A percentile compares a stretch with the other conserved stretches of the same genome.
Evolutionary conservation across 208 protist genomes (phyloP).

Genomic region (Lotmaria passim): DNA sequence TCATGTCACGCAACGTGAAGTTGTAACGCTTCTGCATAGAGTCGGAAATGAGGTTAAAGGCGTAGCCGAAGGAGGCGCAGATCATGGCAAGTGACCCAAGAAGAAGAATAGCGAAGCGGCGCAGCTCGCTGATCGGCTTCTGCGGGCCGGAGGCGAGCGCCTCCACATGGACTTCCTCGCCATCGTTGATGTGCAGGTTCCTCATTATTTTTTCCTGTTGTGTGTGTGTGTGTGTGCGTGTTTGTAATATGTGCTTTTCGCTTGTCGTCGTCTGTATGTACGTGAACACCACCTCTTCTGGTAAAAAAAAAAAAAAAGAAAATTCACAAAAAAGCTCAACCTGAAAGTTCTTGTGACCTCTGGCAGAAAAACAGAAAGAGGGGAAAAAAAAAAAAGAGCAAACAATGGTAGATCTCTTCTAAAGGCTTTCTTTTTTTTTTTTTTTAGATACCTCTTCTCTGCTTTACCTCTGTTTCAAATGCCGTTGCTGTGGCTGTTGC

Average conservation of each 20-base stretch:
- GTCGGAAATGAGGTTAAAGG: conserved; percentile 11
- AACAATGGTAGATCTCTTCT: no score
- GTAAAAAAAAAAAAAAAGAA: not conserved
- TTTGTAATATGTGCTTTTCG: not conserved
- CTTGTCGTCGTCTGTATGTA: no score
- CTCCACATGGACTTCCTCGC: conserved; percentile 33
- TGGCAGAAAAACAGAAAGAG: conserved; percentile 14
- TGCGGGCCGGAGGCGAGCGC: conserved; percentile 23
- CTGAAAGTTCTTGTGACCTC: no score
- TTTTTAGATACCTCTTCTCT: no score
- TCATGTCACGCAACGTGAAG: conserved; percentile 47
- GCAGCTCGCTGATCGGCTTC: conserved; percentile 18
- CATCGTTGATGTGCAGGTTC: conserved; percentile 25
- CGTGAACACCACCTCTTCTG: no score
- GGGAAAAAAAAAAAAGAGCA: conserved; percentile 23
- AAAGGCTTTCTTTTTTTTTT: no score
- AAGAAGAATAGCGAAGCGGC: conserved; percentile 33
- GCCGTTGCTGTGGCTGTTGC: no score
- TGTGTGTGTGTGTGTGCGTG: not conserved
- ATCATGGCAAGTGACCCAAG: conserved; percentile 28
- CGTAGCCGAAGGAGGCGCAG: conserved; percentile 30
- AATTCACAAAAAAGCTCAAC: conserved; percentile 2
- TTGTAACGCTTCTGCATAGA: conserved; percentile 33
- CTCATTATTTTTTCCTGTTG: conserved; percentile 9
- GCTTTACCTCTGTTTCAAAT: no score